Percentiles rank a stretch among this genome's conserved stretches.
phyloP scores from a whole-genome alignment of 1,284 basidiomycete genomes.

The Tilletia setariae region DNA sequence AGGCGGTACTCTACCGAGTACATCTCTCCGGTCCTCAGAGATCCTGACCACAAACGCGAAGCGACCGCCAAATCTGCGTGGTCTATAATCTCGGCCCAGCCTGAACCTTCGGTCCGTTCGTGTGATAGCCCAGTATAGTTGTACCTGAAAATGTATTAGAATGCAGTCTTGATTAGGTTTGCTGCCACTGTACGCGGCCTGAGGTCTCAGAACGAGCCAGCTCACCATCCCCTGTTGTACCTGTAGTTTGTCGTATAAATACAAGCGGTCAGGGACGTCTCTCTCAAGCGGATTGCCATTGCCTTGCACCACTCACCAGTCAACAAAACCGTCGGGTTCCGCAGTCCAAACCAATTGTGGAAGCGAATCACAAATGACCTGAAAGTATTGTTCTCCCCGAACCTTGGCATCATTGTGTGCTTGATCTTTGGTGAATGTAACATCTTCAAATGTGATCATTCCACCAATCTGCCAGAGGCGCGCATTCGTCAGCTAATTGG shows the following conservation, averaged over 20 bases:
- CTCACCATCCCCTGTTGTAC: slow-evolving; percentile 13
- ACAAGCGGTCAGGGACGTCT: neutral
- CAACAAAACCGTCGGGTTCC: slow-evolving; percentile 45
- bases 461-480: no score
- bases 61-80: slow-evolving; percentile 37
- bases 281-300: neutral
- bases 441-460: slow-evolving; percentile 34
- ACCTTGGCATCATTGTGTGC: slow-evolving; percentile 17
- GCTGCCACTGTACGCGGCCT: no score
- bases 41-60: slow-evolving; percentile 47
- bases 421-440: slow-evolving; percentile 34
- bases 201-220: neutral
- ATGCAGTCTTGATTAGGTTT: neutral
- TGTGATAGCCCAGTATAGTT: slow-evolving; percentile 45
- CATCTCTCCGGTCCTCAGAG: slow-evolving; percentile 52
- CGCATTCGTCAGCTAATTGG: slow-evolving; percentile 38
- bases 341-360: slow-evolving; percentile 55
- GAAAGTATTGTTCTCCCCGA: slow-evolving; percentile 39
- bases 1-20: slow-evolving; percentile 54
- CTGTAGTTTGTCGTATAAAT: neutral
- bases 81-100: slow-evolving; percentile 10
- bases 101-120: neutral
- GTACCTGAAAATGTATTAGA: slow-evolving; percentile 25
- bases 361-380: slow-evolving; percentile 42
- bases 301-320: slow-evolving; percentile 24